Percentiles rank a stretch among this genome's conserved stretches.
phyloP scores from a whole-genome alignment of 768 basidiomycete species.

The Russula sp. region DNA sequence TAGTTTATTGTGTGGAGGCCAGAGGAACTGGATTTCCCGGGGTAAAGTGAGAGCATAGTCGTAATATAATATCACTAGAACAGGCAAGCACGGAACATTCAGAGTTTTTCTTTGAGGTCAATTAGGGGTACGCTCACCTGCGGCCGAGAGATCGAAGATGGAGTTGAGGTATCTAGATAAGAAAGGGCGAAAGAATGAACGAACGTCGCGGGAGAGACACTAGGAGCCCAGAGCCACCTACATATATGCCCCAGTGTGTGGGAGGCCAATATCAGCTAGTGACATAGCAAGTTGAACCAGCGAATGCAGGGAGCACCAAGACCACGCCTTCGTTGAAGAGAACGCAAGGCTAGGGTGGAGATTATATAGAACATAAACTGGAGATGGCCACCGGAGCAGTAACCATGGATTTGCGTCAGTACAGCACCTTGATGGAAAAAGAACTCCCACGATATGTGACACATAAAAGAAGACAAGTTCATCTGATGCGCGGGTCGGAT shows the following conservation, averaged over 20 bases:
- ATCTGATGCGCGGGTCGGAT: too few species aligned
- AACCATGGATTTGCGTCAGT: too few species aligned
- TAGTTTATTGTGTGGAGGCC: conserved; percentile 35
- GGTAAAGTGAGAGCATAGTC: conserved; percentile 30
- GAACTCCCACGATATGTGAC: too few species aligned
- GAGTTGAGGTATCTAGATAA: conserved; percentile 7
- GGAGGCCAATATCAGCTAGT: not conserved
- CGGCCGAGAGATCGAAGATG: not conserved
- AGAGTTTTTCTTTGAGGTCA: not conserved
- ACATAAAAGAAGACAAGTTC: conserved; percentile 36
- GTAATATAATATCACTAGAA: conserved; percentile 29
- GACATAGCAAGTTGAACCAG: conserved; percentile 8
- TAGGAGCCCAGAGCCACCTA: not conserved
- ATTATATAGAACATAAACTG: not conserved
- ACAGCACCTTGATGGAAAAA: too few species aligned
- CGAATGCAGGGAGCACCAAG: not conserved
- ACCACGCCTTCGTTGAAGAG: not conserved
- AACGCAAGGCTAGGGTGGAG: not conserved
- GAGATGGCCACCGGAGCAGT: too few species aligned
- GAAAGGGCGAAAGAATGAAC: not conserved
- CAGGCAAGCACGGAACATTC: not conserved
- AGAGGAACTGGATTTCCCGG: conserved; percentile 39
- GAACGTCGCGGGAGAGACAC: not conserved
- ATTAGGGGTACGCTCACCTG: not conserved
- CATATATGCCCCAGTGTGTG: not conserved